Base-by-base conservation (phyloP, 495 filamentous ascomycete species). In the Penicillium argentinense region DNA sequence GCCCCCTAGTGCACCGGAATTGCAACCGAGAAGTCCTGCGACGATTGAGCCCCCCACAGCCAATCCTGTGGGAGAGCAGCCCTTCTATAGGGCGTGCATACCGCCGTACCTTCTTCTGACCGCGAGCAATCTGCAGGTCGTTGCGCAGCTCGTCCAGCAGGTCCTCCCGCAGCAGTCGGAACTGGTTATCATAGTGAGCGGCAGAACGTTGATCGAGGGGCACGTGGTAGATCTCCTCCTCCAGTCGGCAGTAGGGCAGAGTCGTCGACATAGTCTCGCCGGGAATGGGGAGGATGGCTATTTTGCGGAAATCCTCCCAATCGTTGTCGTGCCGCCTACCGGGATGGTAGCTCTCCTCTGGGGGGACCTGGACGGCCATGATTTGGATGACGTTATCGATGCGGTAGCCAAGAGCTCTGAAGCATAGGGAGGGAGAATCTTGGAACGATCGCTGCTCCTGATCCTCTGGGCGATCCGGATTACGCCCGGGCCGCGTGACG, bases 271-370 rank as follows among this genome's bases (percentile, higher is more conserved):
- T 46, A n/a, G 91, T 71, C 57, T 95, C 89, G 40, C 84, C 81
- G 0, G 75, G 52, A 0, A 88, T 92, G 0, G 87, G 88, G 25
- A 81, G 70, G 38, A 91, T 85, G 9, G 73, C 53, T 27, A 89
- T 85, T 22, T 80, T 34, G 1, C 81, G 73, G 52, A 83, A 83
- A 44, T 86, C 76, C 0, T 39, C 65, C 54, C 74, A 77, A 55
- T 92, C 88, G 56, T 95, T 92, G 54, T 95, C 85, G 54, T 95
- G 88, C 0, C 88, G 77, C 0, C 88, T 87, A 3, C 88, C 88
- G n/a, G n/a, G n/a, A n/a, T n/a, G n/a, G n/a, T n/a, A n/a, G n/a
- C n/a, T n/a, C n/a, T n/a, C n/a, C n/a, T n/a, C n/a, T n/a, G n/a
- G n/a, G n/a, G n/a, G n/a, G n/a, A n/a, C n/a, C n/a, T n/a, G n/a